Base-by-base conservation (phyloP, 2,329 filamentous ascomycete genomes). In the Paracamarosporium sp. region DNA sequence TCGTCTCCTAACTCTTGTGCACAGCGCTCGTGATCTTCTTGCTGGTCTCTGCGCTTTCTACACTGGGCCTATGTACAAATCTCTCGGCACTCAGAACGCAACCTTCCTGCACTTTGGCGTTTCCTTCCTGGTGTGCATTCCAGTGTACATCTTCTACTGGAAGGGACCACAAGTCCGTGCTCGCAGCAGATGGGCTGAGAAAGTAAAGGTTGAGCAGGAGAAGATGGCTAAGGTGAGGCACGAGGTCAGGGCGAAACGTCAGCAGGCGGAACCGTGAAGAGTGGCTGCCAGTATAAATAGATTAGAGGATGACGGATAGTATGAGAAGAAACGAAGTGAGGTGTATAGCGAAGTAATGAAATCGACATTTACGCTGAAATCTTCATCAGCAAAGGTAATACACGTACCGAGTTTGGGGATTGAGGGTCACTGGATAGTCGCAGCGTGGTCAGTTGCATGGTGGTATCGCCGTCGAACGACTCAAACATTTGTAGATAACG, bases 31-130 rank as follows among this genome's bases (percentile, higher is more conserved):
- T 62, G 90, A 93, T 69, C 88, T 92, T 71, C 79, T 92, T 0
- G 90, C 90, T 2, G 90, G 90, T 71, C 81, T 91, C 4, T 84
- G 90, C 8, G 90, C 89, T 0, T 82, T 91, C 51, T 74, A 73
- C 53, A 70, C 69, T 2, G 65, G 66, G 0, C 61, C 88, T 5
- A 69, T 75, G 67, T 75, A 72, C 60, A 62, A 70, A 48, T 68
- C 58, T 9, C 65, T 74, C 12, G 64, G 67, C 8, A 61, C 64
- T 2, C 52, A 62, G 50, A 70, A 70, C 17, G 58, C 66, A 8
- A 66, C 59, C 1, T 67, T 67, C 2, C 76, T 87, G 9, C 79
- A 88, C 1, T 83, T 80, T 1, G 79, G 70, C 9, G 63, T 87
- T 20, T 79, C 81, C 0, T 62, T 82, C 1, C 50, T 83, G 4